Evolutionary conservation across 768 basidiomycete species (phyloP), one percentile per base, ranked within the genome.

Genomic region (Postia placenta): DNA sequence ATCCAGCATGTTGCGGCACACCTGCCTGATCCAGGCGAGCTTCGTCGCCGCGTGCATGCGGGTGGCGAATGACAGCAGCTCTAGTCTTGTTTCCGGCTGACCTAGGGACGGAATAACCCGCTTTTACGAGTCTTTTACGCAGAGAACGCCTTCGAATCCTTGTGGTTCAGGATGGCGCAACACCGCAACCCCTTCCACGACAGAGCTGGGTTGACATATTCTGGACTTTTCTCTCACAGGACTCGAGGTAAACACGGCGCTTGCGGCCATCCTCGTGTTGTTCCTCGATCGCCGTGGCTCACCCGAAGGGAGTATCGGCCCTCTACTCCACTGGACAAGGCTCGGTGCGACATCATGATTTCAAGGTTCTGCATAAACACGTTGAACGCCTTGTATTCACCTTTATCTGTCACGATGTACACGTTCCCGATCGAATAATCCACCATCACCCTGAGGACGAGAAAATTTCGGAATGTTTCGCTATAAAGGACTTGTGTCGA

Each of bases 381-480:
- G 85, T 86, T 83, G 66, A 65, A 67, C 71, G 73, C 75, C 70
- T 75, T 74, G 71, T 73, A 77, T 76, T 79, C 79, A 77, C 69
- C 75, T 79, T 80, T 80, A 79, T 85, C 78, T 75, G 76, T 82
- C 78, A 74, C 75, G 73, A 71, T 67, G 69, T 71, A 75, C 86
- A 86, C 86, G 84, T 87, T 87, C 67, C 60, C 80, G 82, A 86
- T 85, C 83, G 74, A 67, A 68, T 56, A 67, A 70, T 70, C 69
- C 71, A 74, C 71, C 78, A 78, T 78, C 74, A 73, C 61, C 63
- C 64, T 65, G 64, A 70, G 68, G 67, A 63, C 65, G 59, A 72
- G 73, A 67, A 69, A 69, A 65, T 71, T 67, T 72, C 68, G 71
- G 69, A 71, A 71, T 50, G 50, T 49, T 53, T 52, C 51, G 61